Conservation (phyloP, 495 filamentous ascomycete genomes). For the Sporormia fimetaria region DNA sequence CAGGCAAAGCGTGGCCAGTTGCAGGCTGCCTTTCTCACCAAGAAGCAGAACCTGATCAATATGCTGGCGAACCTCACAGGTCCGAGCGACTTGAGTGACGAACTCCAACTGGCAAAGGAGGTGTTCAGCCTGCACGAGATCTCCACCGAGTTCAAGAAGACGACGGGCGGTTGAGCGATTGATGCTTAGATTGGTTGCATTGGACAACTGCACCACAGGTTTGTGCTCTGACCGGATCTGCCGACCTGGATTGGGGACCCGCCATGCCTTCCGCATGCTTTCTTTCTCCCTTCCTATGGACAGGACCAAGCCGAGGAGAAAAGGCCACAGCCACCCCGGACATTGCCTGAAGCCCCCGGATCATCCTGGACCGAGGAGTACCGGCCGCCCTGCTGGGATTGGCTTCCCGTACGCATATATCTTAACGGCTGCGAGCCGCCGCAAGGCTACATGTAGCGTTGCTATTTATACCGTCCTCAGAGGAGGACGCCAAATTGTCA, state of each 20-base stretch:
- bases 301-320: no score
- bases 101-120: conserved; percentile 15
- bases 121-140: conserved; percentile 12
- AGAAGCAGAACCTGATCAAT: conserved; percentile 12
- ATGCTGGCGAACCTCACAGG: conserved; percentile 12
- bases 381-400: no score
- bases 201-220: conserved; percentile 5
- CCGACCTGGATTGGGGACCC: background rate
- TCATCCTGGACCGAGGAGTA: no score
- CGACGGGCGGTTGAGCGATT: conserved; percentile 10
- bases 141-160: conserved; percentile 15
- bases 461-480: no score
- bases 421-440: no score
- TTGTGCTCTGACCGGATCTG: conserved; percentile 6
- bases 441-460: no score
- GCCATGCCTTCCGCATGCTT: background rate
- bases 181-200: background rate
- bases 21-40: conserved; percentile 9
- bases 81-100: conserved; percentile 18
- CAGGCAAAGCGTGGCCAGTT: conserved; percentile 7
- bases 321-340: no score
- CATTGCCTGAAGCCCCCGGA: no score
- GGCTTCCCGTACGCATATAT: no score
- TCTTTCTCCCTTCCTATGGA: background rate
- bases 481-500: no score